These are phyloP conservation scores for Buxus sempervirens DNA, from an alignment of 164 flowering plant genomes.

Conservation along the genomic window DNA sequence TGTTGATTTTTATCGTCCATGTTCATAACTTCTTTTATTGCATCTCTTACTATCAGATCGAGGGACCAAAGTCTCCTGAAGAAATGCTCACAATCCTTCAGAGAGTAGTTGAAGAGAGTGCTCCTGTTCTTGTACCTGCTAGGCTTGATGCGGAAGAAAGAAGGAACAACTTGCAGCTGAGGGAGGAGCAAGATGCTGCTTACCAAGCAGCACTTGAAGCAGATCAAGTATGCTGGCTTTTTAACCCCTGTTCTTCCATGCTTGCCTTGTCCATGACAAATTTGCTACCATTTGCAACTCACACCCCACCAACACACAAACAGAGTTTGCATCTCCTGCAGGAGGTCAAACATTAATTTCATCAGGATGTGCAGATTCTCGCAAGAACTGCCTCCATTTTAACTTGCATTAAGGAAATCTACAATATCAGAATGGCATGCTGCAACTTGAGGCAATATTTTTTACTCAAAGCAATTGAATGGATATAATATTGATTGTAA, in stretches of 20 bases:
- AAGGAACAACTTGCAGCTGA: slow-evolving; percentile 65
- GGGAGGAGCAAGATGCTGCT: slow-evolving; percentile 99
- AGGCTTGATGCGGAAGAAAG: slow-evolving; percentile 96
- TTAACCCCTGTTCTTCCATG: background rate
- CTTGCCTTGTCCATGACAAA: background rate
- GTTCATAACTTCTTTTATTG: background rate
- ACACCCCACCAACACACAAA: too few relatives aligned
- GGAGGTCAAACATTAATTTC: too few relatives aligned
- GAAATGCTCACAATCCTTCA: slow-evolving; percentile 72
- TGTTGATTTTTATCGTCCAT: background rate
- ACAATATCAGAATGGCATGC: too few relatives aligned
- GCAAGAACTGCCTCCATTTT: too few relatives aligned
- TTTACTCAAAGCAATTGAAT: too few relatives aligned
- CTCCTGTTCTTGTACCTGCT: slow-evolving; percentile 78
- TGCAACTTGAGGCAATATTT: too few relatives aligned
- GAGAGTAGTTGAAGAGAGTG: slow-evolving; percentile 86
- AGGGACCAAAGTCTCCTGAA: slow-evolving; percentile 88
- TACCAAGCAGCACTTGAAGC: slow-evolving; percentile 96
- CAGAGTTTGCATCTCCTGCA: too few relatives aligned
- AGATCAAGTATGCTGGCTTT: slow-evolving; percentile 67
- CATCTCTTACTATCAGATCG: slow-evolving; percentile 48
- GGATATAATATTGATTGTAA: too few relatives aligned
- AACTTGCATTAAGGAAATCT: too few relatives aligned
- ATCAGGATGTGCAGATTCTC: too few relatives aligned
- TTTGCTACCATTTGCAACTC: too few relatives aligned